Base-by-base conservation (phyloP, 176 grass and related monocot species). In the Lolium perenne region DNA sequence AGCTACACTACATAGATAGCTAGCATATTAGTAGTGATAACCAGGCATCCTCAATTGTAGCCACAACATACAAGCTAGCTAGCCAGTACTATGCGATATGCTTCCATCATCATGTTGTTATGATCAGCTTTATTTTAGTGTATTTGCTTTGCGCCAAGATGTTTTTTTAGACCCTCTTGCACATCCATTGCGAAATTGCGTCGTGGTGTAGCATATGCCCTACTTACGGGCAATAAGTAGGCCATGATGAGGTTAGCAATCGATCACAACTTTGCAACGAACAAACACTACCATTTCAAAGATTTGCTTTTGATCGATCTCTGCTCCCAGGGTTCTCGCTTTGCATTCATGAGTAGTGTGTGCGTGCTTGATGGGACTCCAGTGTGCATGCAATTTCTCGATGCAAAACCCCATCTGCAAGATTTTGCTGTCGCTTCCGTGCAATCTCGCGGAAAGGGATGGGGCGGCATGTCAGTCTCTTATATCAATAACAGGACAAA, bases 261-360 rank as follows among this genome's bases (percentile, higher is more conserved):
- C 79, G 69, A 80, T 84, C 40, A 62, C 85, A 87, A 53, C 82
- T 83, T 91, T 69, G 85, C 85, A 84, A 68, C 69, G 81, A 84
- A 80, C 69, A 32, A 90, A 75, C 47, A 67, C 56, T 50, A 22
- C 73, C 3, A 22, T 60, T 65, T 84, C 81, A 91, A 69, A 81
- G 76, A 84, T 81, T 17, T 84, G 76, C 76, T 80, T 86, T 43
- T 77, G 74, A 55, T 46, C 32, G 32, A 3, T 35, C 32, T 35
- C 64, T 7, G 15, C 16, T 45, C 35, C 9, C 74, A 56, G 50
- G 56, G 62, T 40, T 82, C 81, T 83, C 18, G 43, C 71, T 85
- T 87, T 67, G 80, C 75, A 51, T 57, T 50, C 58, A 84, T 80
- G 67, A 45, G 77, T 8, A 67, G 72, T 77, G 53, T 14, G 3